A percentile compares a stretch with the other conserved stretches of the same genome.
Conservation (phyloP, 169 alveolate species). For the Plasmodium fragile region DNA sequence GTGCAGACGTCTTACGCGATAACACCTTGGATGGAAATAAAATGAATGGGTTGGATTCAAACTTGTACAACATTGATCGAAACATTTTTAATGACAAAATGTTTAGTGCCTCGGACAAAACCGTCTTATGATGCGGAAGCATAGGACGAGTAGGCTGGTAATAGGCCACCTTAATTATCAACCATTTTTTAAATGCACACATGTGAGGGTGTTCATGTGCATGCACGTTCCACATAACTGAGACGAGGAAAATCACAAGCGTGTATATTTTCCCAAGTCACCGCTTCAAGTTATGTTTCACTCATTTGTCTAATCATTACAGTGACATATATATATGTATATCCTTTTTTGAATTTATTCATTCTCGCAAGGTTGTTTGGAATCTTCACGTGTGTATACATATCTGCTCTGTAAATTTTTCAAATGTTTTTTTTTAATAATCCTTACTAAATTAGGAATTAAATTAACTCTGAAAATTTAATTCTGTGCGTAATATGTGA, state of each 20-base stretch:
- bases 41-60: conserved; percentile 2
- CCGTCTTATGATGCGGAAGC: neutral
- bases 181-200: conserved; percentile 6
- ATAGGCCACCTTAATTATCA: conserved; percentile 11
- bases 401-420: neutral
- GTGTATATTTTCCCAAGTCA: neutral
- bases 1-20: neutral
- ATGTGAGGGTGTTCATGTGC: neutral
- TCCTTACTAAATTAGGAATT: conserved; percentile 9
- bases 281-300: neutral
- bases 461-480: neutral
- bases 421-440: conserved; percentile 10
- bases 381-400: neutral
- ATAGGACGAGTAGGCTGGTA: neutral
- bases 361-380: neutral
- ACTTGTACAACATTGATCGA: conserved; percentile 19
- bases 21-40: conserved; percentile 1
- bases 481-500: neutral
- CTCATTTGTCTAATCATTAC: conserved; percentile 45
- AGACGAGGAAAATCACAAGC: neutral
- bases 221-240: neutral
- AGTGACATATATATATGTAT: neutral
- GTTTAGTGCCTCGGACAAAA: conserved; percentile 22
- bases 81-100: conserved; percentile 19
- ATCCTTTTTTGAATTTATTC: conserved; percentile 14